These are phyloP conservation scores for Grosmannia clavigera DNA, from an alignment of 2,329 filamentous ascomycete genomes.

Conservation along the genomic window DNA sequence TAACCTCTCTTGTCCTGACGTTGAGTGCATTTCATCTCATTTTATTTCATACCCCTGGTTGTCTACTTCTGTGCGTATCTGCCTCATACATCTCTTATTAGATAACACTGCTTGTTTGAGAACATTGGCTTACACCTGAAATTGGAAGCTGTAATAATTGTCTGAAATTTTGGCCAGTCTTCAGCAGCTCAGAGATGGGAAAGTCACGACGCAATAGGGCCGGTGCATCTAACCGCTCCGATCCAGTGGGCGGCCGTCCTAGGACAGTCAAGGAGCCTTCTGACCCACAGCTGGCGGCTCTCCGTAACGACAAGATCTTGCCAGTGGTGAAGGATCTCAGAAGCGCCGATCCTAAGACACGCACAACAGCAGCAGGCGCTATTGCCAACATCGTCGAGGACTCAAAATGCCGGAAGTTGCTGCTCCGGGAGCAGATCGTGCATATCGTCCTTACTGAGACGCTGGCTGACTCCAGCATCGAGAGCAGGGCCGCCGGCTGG, in stretches of 20 bases:
- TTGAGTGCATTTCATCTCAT: background rate
- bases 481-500: constrained; percentile 56
- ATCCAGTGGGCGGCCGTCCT: constrained; percentile 30
- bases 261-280: constrained; percentile 41
- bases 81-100: background rate
- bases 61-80: background rate
- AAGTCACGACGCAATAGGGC: constrained; percentile 45
- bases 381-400: constrained; percentile 52
- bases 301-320: constrained; percentile 50
- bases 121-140: background rate
- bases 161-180: background rate
- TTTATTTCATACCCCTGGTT: background rate
- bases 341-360: constrained; percentile 45
- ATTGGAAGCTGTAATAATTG: background rate
- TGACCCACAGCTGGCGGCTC: constrained; percentile 50
- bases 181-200: constrained; percentile 31
- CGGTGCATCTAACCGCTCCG: constrained; percentile 32
- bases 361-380: constrained; percentile 45
- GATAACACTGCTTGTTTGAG: background rate
- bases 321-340: constrained; percentile 49
- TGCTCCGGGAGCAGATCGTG: constrained; percentile 55
- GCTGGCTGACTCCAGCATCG: constrained; percentile 48
- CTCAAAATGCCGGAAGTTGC: constrained; percentile 47
- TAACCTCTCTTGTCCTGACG: background rate
- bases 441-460: constrained; percentile 51